Base-by-base conservation (phyloP, 2,329 filamentous ascomycete species). In the Dactylellina parvicollis region DNA sequence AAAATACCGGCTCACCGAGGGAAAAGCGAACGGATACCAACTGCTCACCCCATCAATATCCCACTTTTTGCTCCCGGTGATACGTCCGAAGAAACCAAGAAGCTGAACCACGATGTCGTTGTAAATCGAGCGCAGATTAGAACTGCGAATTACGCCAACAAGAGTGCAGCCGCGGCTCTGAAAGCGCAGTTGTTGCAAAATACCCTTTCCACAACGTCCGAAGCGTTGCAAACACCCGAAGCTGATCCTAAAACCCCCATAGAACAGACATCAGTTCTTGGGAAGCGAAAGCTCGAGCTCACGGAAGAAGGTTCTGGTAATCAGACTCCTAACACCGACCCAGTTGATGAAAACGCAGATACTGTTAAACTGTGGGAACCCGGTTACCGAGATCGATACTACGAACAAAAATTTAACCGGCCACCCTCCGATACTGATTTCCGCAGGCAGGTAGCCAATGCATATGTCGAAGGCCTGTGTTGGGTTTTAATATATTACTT, bases 401-500 rank as follows among this genome's bases (percentile, higher is more conserved):
- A 99, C 79, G 90, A 96, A 80, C 92, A 96, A 80, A 99, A 99
- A 80, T 99, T 99, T 79, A 85, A 92, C 54, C 92, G 92, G 49
- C 88, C 91, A 69, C 88, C 92, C 1, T 86, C 89, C 59, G 91
- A 99, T 80, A 73, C 84, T 90, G 52, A 90, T 88, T 56, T 98
- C 98, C 81, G 90, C 94, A 90, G 93, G 80, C 87, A 92, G 79
- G 96, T 99, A 65, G 95, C 90, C 34, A 87, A 88, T 60, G 88
- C 91, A n/a, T 99, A 99, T 80, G 92, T 94, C 10, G 92, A 98
- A 83, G 95, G 95, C 34, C 86, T 99, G 8, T 90, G 90, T 20
- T 99, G 96, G 95, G 95, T 99, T 38, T 83, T 99, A 55, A 85
- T 93, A 34, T 99, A 99, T 82, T 99, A 99, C 80, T 96, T 97